These are phyloP conservation scores for Nothophytophthora sp. DNA, from an alignment of 352 stramenopile species.

Conservation along the genomic window DNA sequence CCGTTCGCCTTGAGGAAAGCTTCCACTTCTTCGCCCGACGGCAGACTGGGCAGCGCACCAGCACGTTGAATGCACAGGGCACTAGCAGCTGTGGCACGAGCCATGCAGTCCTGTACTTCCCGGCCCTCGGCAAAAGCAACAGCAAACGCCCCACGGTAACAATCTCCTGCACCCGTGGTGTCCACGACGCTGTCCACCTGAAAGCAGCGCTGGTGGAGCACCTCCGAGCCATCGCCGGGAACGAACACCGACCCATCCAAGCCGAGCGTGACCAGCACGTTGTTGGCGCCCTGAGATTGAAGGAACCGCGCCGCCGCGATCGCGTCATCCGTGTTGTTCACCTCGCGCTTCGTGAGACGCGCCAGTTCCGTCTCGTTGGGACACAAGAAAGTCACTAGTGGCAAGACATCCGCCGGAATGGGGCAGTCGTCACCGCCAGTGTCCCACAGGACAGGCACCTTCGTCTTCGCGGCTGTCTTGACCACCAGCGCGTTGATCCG, in stretches of 20 bases:
- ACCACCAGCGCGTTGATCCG: conserved; percentile 57
- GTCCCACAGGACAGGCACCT: conserved; percentile 78
- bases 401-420: conserved; percentile 56
- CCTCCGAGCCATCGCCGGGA: conserved; percentile 21
- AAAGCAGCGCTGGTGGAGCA: conserved; percentile 56
- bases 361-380: conserved; percentile 83
- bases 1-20: conserved; percentile 29
- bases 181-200: conserved; percentile 67
- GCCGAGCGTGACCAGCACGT: conserved; percentile 72
- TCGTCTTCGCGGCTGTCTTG: conserved; percentile 39
- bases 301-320: conserved; percentile 53
- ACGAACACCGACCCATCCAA: conserved; percentile 65
- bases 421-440: conserved; percentile 67
- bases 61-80: conserved; percentile 66
- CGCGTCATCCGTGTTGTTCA: conserved; percentile 48
- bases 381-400: conserved; percentile 61
- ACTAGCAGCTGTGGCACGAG: conserved; percentile 52
- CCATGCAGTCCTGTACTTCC: conserved; percentile 51
- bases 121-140: conserved; percentile 53
- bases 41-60: conserved; percentile 74
- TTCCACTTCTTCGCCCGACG: conserved; percentile 33
- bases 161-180: conserved; percentile 81
- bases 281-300: conserved; percentile 48
- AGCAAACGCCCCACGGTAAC: conserved; percentile 73
- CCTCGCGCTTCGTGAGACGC: conserved; percentile 33